Evolutionary conservation across 768 basidiomycete genomes (phyloP).

Genomic region (Xerocomellus dryophilus): DNA sequence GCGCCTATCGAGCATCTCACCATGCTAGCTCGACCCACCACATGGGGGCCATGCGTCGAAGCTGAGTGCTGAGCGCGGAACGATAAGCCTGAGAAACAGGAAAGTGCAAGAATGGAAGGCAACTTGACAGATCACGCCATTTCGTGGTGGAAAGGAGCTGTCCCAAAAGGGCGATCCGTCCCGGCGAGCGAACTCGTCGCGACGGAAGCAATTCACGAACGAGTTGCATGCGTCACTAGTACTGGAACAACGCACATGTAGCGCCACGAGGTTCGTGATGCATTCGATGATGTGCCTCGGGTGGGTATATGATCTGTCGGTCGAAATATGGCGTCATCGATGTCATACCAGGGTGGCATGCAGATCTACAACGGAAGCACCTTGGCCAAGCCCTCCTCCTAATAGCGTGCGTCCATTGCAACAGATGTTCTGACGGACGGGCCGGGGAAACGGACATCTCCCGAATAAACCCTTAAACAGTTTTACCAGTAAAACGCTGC

Average conservation of each 20-base stretch:
- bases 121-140: neutral
- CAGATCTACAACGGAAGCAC: conserved; percentile 4
- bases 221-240: neutral
- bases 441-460: neutral
- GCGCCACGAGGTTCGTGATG: neutral
- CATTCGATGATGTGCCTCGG: neutral
- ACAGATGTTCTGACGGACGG: neutral
- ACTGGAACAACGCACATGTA: neutral
- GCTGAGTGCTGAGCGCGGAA: neutral
- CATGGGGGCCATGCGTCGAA: neutral
- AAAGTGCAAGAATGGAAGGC: neutral
- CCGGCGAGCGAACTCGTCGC: neutral
- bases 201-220: neutral
- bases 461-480: neutral
- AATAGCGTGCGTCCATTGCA: neutral
- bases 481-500: neutral
- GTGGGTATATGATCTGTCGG: neutral
- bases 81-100: neutral
- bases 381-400: neutral
- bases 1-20: neutral
- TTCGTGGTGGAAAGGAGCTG: neutral
- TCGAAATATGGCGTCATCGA: neutral
- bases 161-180: neutral
- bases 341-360: neutral
- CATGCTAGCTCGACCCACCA: neutral